Percentiles rank a stretch among this genome's conserved stretches.
phyloP scores from a whole-genome alignment of 345 rosid genomes.

The Salix exigua region DNA sequence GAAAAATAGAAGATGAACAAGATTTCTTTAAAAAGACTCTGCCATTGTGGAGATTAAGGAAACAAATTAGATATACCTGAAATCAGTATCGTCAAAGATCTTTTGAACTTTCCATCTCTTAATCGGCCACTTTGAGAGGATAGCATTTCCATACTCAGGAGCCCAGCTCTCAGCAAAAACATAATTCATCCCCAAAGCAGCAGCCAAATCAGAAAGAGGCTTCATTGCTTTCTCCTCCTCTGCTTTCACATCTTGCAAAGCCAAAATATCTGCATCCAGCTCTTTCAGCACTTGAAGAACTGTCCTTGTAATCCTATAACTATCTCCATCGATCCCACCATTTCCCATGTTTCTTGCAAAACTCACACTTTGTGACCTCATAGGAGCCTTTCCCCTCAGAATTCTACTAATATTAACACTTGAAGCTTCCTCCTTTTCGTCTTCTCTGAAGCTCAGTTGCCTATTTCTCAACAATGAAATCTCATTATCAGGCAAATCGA shows the following conservation, averaged over 20 bases:
- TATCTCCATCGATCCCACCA: conserved; percentile 8
- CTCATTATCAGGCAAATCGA: conserved; percentile 91
- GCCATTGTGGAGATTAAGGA: background rate
- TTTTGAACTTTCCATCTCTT: conserved; percentile 60
- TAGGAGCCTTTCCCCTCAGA: conserved; percentile 39
- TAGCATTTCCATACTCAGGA: conserved; percentile 94
- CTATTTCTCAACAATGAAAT: conserved; percentile 62
- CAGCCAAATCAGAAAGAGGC: conserved; percentile 90
- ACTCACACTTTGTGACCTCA: conserved; percentile 36
- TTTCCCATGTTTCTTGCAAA: conserved; percentile 19
- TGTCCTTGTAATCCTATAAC: conserved; percentile 44
- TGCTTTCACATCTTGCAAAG: conserved; percentile 91
- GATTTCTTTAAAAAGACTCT: background rate
- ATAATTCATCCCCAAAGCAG: conserved; percentile 78
- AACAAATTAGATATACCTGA: conserved; percentile 43
- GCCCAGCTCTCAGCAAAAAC: conserved; percentile 99
- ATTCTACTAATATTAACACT: background rate
- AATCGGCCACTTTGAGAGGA: conserved; percentile 87
- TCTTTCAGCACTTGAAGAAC: conserved; percentile 73
- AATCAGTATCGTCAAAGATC: conserved; percentile 84
- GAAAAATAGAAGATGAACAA: background rate
- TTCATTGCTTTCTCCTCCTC: conserved; percentile 88
- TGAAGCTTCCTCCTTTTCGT: conserved; percentile 33
- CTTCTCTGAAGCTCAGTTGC: conserved; percentile 53
- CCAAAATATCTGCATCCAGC: conserved; percentile 77